Percentiles rank a stretch among this genome's conserved stretches.
Evolutionary conservation across 805 yeast genomes (phyloP).

Genomic region (Clavispora fructus): DNA sequence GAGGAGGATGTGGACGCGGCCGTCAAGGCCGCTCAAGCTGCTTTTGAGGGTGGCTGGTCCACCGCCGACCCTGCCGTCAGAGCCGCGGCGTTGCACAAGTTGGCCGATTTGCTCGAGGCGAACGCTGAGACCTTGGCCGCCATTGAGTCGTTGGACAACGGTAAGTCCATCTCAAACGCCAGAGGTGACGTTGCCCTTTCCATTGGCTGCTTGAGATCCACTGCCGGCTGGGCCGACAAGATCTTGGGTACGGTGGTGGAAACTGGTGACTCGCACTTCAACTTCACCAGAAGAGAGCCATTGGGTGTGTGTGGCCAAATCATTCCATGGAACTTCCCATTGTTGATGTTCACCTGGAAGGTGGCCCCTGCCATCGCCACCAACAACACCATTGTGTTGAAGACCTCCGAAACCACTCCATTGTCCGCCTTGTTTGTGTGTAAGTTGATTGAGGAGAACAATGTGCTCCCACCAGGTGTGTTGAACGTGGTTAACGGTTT

Average conservation of each 20-base stretch:
- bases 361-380: conserved; percentile 89
- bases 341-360: conserved; percentile 93
- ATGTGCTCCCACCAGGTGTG: conserved; percentile 82
- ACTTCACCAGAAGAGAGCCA: conserved; percentile 82
- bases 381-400: conserved; percentile 83
- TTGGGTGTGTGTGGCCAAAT: conserved; percentile 94
- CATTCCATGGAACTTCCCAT: conserved; percentile 96
- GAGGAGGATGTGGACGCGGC: conserved; percentile 80
- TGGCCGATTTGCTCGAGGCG: conserved; percentile 74
- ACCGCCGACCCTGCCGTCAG: conserved; percentile 63
- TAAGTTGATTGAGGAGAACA: conserved; percentile 68
- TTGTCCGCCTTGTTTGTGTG: conserved; percentile 77
- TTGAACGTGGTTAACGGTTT: conserved; percentile 82
- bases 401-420: conserved; percentile 91
- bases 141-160: conserved; percentile 85
- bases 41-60: conserved; percentile 70
- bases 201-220: conserved; percentile 67
- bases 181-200: conserved; percentile 71
- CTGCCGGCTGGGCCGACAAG: conserved; percentile 92
- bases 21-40: conserved; percentile 76
- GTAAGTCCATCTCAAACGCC: conserved; percentile 72
- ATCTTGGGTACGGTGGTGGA: conserved; percentile 69
- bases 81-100: conserved; percentile 55
- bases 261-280: conserved; percentile 68
- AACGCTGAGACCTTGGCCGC: conserved; percentile 67